Evolutionary conservation across 192 early-diverging fungal genomes (phyloP).

Genomic region (Entomortierella chlamydospora): DNA sequence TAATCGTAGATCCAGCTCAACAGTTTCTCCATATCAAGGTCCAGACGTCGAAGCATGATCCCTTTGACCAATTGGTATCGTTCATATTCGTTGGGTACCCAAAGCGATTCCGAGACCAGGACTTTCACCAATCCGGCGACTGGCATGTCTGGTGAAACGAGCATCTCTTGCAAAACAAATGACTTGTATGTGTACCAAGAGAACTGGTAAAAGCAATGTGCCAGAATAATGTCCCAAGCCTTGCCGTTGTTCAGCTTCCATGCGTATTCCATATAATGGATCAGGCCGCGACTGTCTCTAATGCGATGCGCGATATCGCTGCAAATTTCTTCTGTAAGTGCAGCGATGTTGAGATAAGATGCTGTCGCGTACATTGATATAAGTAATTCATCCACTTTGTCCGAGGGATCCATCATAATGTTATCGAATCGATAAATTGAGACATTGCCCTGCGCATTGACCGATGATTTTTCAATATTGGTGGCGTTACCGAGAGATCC

Average conservation of each 20-base stretch:
- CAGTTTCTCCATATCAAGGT: slow-evolving; percentile 28
- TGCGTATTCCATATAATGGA: slow-evolving; percentile 53
- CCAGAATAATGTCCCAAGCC: slow-evolving; percentile 52
- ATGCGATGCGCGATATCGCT: slow-evolving; percentile 50
- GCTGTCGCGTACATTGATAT: slow-evolving; percentile 53
- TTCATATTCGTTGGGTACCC: slow-evolving; percentile 46
- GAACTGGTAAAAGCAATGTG: slow-evolving; percentile 49
- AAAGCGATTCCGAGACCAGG: slow-evolving; percentile 38
- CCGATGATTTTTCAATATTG: slow-evolving; percentile 4
- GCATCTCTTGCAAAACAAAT: slow-evolving; percentile 26
- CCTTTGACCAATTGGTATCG: slow-evolving; percentile 43
- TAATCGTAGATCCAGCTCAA: slow-evolving; percentile 45
- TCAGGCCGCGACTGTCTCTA: slow-evolving; percentile 34
- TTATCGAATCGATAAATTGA: slow-evolving; percentile 17
- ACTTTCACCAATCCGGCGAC: slow-evolving; percentile 36
- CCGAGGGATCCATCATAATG: slow-evolving; percentile 45
- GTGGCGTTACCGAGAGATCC: neutral
- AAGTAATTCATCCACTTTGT: slow-evolving; percentile 41
- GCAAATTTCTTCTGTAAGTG: slow-evolving; percentile 49
- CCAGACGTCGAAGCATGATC: slow-evolving; percentile 34
- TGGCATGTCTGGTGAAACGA: slow-evolving; percentile 47
- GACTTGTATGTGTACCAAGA: slow-evolving; percentile 48
- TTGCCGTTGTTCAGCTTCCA: slow-evolving; percentile 48
- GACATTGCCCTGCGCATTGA: neutral
- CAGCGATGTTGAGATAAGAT: slow-evolving; percentile 49